Conservation (phyloP, 2,329 filamentous ascomycete genomes). For the Cladophialophora psammophila region DNA sequence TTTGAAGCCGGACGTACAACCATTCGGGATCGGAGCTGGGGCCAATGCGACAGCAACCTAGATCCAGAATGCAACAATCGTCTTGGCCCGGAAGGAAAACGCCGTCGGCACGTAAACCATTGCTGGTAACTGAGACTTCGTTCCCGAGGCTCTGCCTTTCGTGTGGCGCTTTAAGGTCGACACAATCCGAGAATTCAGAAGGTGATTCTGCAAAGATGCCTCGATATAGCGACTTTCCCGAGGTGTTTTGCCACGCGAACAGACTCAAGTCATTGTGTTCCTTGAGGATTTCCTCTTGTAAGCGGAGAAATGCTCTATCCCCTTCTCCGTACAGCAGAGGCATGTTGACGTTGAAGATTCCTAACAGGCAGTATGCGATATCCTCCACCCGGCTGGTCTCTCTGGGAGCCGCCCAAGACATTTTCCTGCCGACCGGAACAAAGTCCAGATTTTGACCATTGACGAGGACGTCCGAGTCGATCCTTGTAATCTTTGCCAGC, state of each 20-base stretch:
- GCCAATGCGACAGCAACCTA: background rate
- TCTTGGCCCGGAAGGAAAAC: background rate
- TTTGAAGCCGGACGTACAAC: background rate
- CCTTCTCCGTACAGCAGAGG: conserved; percentile 53
- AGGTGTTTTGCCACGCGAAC: conserved; percentile 32
- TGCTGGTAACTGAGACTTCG: conserved; percentile 1
- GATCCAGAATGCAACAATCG: background rate
- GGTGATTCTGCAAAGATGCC: conserved; percentile 9
- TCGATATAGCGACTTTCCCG: conserved; percentile 1
- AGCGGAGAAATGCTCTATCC: conserved; percentile 36
- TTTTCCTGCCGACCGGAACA: background rate
- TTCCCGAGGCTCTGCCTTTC: background rate
- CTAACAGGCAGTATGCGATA: conserved; percentile 54
- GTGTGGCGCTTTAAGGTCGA: background rate
- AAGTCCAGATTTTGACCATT: background rate
- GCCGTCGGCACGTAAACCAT: background rate
- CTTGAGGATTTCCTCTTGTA: conserved; percentile 38
- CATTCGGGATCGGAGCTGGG: background rate
- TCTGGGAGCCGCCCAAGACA: conserved; percentile 30
- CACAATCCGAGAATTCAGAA: background rate
- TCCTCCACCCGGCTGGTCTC: conserved; percentile 50
- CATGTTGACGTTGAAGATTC: conserved; percentile 55
- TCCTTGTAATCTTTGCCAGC: background rate
- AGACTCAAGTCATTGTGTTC: conserved; percentile 31
- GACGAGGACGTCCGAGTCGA: conserved; percentile 6